Evolutionary conservation across 352 stramenopile genomes (phyloP).

Genomic region (Phytophthora lateralis): DNA sequence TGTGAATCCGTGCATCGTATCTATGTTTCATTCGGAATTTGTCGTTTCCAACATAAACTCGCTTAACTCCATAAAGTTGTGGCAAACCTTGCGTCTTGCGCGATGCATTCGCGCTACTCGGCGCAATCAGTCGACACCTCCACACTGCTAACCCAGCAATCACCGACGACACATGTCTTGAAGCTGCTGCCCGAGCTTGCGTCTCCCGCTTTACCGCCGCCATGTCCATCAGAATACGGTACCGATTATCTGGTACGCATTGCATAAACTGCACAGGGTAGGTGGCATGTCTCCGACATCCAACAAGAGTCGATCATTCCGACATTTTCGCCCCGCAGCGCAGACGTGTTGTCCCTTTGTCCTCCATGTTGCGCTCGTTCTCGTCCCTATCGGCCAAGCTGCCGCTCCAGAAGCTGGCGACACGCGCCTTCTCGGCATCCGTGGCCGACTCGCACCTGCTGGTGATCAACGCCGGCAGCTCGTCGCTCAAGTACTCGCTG

Average conservation of each 20-base stretch:
- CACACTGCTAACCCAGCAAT: background rate
- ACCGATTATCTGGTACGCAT: background rate
- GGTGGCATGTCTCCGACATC: slow-evolving; percentile 6
- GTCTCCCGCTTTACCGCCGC: background rate
- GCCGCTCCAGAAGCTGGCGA: slow-evolving; percentile 11
- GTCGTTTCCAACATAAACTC: slow-evolving; percentile 1
- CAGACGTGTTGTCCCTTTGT: slow-evolving; percentile 5
- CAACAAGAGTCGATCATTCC: slow-evolving; percentile 21
- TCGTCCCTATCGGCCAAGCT: slow-evolving; percentile 28
- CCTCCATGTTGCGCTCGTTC: slow-evolving; percentile 29
- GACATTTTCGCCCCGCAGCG: slow-evolving; percentile 19
- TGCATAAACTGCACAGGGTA: background rate
- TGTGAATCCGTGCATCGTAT: slow-evolving; percentile 8
- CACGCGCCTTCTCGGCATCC: slow-evolving; percentile 37
- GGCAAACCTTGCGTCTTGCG: slow-evolving; percentile 8
- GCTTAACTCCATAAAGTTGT: background rate
- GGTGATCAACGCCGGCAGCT: slow-evolving; percentile 82
- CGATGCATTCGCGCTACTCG: background rate
- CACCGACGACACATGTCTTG: slow-evolving; percentile 23
- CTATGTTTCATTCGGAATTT: slow-evolving; percentile 15
- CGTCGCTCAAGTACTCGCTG: slow-evolving; percentile 89
- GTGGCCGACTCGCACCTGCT: slow-evolving; percentile 45
- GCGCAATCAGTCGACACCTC: background rate
- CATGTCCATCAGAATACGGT: background rate
- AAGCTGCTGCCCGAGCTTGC: slow-evolving; percentile 19